Conservation (phyloP, 2,329 filamentous ascomycete species). For the Clonostachys chloroleuca region DNA sequence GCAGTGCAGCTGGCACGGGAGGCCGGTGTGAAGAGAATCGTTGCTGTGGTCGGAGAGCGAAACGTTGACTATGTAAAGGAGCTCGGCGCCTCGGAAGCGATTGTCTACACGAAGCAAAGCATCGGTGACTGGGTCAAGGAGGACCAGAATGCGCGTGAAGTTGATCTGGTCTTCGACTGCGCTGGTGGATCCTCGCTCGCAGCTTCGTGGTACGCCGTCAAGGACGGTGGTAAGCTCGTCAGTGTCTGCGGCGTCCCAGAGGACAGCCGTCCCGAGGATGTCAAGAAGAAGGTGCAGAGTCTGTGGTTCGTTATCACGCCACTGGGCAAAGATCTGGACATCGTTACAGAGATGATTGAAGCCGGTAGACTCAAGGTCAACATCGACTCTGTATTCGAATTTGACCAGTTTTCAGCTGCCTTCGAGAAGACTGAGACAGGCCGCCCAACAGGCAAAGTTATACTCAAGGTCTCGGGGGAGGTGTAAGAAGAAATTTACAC, state of each 20-base stretch:
- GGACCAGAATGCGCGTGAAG: conserved; percentile 14
- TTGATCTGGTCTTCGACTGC: conserved; percentile 28
- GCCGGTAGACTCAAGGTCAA: conserved; percentile 19
- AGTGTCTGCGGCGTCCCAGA: conserved; percentile 22
- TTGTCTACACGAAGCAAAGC: conserved; percentile 25
- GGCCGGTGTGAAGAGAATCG: conserved; percentile 25
- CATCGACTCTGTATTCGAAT: conserved; percentile 31
- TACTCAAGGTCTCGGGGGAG: conserved; percentile 22
- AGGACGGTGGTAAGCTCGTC: conserved; percentile 23
- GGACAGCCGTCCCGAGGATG: conserved; percentile 17
- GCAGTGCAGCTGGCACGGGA: conserved; percentile 28
- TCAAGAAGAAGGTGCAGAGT: conserved; percentile 19
- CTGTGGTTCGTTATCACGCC: conserved; percentile 31
- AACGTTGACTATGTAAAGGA: conserved; percentile 14
- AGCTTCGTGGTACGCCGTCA: conserved; percentile 25
- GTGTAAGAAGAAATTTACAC: neutral
- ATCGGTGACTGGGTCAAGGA: conserved; percentile 21
- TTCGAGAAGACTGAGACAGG: conserved; percentile 27
- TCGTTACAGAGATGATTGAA: conserved; percentile 25
- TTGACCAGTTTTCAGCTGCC: conserved; percentile 28
- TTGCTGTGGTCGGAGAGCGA: conserved; percentile 21
- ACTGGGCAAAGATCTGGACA: conserved; percentile 23
- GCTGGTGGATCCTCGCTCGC: conserved; percentile 24
- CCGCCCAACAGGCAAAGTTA: conserved; percentile 28
- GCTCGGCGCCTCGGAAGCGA: conserved; percentile 27